These are phyloP conservation scores for Sphenostylis stenocarpa DNA, from an alignment of 306 rosid genomes.

Conservation along the genomic window DNA sequence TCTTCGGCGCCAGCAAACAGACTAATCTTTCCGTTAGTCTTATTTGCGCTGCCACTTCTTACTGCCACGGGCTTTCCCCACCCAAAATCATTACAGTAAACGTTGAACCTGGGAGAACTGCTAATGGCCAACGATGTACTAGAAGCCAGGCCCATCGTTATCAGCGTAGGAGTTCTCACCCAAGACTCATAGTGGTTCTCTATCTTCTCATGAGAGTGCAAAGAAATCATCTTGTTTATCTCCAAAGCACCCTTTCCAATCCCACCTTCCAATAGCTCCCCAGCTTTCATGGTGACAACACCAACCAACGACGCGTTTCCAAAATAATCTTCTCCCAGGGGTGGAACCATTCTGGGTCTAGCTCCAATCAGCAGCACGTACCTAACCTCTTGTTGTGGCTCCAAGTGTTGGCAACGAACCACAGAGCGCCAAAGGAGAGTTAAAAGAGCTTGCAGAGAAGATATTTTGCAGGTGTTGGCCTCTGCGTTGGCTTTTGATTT, in stretches of 20 bases:
- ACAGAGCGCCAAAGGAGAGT: conserved; percentile 43
- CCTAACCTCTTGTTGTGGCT: neutral
- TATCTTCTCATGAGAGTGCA: conserved; percentile 16
- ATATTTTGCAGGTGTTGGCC: conserved; percentile 26
- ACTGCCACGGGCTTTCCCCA: conserved; percentile 49
- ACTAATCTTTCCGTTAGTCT: conserved; percentile 32
- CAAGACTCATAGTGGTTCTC: conserved; percentile 20
- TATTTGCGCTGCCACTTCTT: conserved; percentile 39
- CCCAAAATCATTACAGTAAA: conserved; percentile 51
- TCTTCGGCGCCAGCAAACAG: conserved; percentile 43
- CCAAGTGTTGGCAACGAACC: conserved; percentile 2
- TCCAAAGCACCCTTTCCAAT: conserved; percentile 42
- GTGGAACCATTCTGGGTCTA: conserved; percentile 29
- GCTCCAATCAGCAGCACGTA: neutral
- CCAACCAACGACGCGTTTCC: conserved; percentile 23
- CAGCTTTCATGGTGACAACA: neutral
- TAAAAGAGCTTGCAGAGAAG: conserved; percentile 50
- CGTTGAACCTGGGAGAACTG: conserved; percentile 46
- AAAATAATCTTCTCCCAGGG: conserved; percentile 29
- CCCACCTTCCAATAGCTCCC: conserved; percentile 33
- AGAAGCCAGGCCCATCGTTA: rapidly evolving
- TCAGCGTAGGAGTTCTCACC: conserved; percentile 27
- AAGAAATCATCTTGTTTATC: conserved; percentile 38
- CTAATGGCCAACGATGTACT: neutral
- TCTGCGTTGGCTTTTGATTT: conserved; percentile 45